These are phyloP conservation scores for Medakamo hakoo DNA, from an alignment of 139 green algal species.

Conservation along the genomic window DNA sequence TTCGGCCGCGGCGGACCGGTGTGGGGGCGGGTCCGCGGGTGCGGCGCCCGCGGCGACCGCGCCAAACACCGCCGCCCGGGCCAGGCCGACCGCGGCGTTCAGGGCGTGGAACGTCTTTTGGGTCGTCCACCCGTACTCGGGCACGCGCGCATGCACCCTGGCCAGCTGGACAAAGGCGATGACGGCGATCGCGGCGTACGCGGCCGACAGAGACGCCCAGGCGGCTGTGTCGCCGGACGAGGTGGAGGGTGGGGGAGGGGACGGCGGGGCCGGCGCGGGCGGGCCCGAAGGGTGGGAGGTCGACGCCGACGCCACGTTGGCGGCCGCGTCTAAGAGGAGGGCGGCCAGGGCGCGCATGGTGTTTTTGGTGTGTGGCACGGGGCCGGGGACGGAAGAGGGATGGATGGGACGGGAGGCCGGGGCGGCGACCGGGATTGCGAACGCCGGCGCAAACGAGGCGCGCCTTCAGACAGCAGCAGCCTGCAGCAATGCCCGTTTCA, in stretches of 20 bases:
- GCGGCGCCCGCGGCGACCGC: neutral
- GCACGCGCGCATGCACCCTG: constrained; percentile 80
- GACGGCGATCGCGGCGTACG: neutral
- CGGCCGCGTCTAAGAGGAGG: too few relatives aligned
- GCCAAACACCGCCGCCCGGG: constrained; percentile 63
- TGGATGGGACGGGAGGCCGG: too few relatives aligned
- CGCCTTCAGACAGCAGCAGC: too few relatives aligned
- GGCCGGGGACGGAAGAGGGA: too few relatives aligned
- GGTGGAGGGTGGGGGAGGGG: neutral
- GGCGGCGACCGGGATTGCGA: too few relatives aligned
- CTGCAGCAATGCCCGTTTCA: too few relatives aligned
- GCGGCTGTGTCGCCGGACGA: neutral
- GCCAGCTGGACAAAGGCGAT: constrained; percentile 43
- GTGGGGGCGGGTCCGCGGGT: neutral
- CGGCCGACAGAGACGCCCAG: neutral
- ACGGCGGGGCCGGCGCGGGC: too few relatives aligned
- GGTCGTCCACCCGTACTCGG: constrained; percentile 97
- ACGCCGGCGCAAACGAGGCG: too few relatives aligned
- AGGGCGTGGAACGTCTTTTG: constrained; percentile 99
- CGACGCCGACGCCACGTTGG: neutral
- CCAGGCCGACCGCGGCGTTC: constrained; percentile 66
- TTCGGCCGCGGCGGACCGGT: constrained; percentile 25
- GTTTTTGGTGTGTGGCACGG: too few relatives aligned
- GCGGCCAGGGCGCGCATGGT: too few relatives aligned
- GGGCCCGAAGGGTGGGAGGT: neutral